Evolutionary conservation across 148 eudicot genomes (phyloP), one percentile per base, ranked within the genome.

Genomic region (Fagopyrum tataricum): DNA sequence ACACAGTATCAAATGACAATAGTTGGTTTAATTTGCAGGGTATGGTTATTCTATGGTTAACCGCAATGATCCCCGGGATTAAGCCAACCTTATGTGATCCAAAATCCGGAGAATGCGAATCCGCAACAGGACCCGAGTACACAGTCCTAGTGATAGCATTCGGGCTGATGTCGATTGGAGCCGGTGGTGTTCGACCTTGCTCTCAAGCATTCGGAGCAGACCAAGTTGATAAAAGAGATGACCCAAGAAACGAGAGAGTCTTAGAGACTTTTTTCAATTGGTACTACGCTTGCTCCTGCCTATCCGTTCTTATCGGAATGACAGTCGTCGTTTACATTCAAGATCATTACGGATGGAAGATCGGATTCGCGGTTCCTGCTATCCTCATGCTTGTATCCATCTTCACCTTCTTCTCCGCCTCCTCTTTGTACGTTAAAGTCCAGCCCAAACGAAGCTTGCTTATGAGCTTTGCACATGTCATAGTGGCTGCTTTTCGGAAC

Each of bases 151-250:
- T 93, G 4, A 71, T 77, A 6, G 86, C 90, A 4, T 89, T 87
- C 42, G 58, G 74, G 42, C 75, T 93, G 51, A 86, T 93, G 84
- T 86, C 96, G 6, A 76, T 93, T 18, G 98, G 98, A 9, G 93
- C 96, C 0, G 98, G 96, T 52, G 98, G 98, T 0, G 84, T 90
- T 37, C 73, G 93, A 55, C 89, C 97, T 0, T 88, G 93, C 70
- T 92, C 98, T 14, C 85, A 87, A 49, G 98, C 98, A 12, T 92
- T 92, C 49, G 97, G 98, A 1, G 98, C 96, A 1, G 91, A 90
- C 75, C 98, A 92, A 73, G 53, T 92, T 4, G 93, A 90, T 74
- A 80, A 61, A 18, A 78, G 85, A 69, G 82, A 82, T 7, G 75
- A 75, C 70, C 84, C 66, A 73, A 84, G 81, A 55, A 83, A 84